Evolutionary conservation across 2,329 filamentous ascomycete species (phyloP).

Genomic region (Aspergillus flavus): DNA sequence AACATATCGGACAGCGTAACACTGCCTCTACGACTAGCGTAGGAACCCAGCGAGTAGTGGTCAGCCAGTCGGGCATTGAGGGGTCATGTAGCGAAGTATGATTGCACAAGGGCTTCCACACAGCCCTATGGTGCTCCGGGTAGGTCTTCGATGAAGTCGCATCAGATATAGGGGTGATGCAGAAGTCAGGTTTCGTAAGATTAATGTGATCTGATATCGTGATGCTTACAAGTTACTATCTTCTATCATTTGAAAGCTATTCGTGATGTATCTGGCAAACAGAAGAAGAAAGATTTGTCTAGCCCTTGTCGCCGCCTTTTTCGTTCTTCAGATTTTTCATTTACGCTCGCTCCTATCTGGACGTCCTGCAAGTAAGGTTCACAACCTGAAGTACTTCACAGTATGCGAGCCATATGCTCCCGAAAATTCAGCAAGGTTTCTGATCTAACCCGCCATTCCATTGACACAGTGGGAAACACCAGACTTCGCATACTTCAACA

Average conservation of each 20-base stretch:
- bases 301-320: background rate
- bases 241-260: background rate
- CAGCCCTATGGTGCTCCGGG: background rate
- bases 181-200: background rate
- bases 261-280: background rate
- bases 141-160: background rate
- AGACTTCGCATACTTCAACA: constrained; percentile 5
- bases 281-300: background rate
- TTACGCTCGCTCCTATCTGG: background rate
- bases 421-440: background rate
- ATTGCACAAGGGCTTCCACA: background rate
- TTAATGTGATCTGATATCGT: background rate
- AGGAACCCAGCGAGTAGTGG: background rate
- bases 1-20: background rate
- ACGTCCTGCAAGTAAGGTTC: background rate
- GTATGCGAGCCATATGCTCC: background rate
- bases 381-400: background rate
- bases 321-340: background rate
- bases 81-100: background rate
- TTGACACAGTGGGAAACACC: background rate
- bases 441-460: background rate
- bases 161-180: background rate
- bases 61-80: background rate
- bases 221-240: background rate
- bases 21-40: background rate